Evolutionary conservation across 2,329 filamentous ascomycete species (phyloP).

Genomic region (Xylaria sp.): DNA sequence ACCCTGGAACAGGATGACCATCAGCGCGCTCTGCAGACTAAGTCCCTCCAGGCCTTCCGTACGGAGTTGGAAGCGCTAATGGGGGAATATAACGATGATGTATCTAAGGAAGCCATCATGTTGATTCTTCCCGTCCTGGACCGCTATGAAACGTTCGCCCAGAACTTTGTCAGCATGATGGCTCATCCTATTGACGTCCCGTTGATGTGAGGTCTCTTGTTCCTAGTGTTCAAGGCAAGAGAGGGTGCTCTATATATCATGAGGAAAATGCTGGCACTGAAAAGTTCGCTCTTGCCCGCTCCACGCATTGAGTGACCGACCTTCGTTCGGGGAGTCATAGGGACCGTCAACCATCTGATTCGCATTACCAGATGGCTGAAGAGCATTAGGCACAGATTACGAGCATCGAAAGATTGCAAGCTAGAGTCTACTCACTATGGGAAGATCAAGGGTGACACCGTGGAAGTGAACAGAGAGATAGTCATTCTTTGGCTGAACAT

Average conservation of each 20-base stretch:
- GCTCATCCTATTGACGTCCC: neutral
- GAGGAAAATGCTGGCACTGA: no score
- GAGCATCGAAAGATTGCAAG: neutral
- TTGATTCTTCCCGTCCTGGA: neutral
- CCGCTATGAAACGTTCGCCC: neutral
- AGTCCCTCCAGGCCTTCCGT: neutral
- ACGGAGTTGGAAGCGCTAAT: neutral
- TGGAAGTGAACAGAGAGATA: neutral
- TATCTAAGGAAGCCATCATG: neutral
- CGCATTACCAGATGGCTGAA: conserved; percentile 5
- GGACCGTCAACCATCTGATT: neutral
- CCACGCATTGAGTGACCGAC: no score
- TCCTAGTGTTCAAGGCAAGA: conserved; percentile 3
- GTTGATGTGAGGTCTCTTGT: conserved; percentile 1
- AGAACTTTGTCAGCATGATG: neutral
- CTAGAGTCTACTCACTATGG: neutral
- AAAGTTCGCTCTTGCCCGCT: no score
- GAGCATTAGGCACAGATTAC: neutral
- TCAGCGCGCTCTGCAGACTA: neutral
- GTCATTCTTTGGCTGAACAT: conserved; percentile 1
- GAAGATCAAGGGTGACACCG: neutral
- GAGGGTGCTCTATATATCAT: no score
- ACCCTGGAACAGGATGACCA: neutral
- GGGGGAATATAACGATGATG: neutral
- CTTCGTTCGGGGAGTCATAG: no score